Evolutionary conservation across 75 land plant species (phyloP).

Genomic region (Cupressus sempervirens): DNA sequence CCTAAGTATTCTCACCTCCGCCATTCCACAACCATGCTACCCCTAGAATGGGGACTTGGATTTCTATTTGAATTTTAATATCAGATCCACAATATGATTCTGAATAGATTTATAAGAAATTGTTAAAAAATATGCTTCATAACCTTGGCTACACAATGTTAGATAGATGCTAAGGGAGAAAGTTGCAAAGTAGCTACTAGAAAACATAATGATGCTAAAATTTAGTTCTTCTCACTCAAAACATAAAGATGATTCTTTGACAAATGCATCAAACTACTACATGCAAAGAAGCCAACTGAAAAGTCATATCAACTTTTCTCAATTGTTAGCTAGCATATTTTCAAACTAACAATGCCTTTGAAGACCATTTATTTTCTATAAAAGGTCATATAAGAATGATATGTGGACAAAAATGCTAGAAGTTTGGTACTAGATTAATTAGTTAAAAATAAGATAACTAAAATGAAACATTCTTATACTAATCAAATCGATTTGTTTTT

Average conservation of each 20-base stretch:
- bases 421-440: not conserved
- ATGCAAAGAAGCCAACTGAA: not conserved
- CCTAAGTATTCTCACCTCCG: too few relatives aligned
- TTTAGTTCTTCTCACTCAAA: not conserved
- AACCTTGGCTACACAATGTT: not conserved
- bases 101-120: not conserved
- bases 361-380: too few relatives aligned
- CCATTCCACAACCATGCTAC: too few relatives aligned
- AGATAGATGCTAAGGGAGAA: not conserved
- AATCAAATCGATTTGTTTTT: not conserved
- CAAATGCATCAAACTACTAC: not conserved
- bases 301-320: not conserved
- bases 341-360: not conserved
- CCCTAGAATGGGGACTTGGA: too few relatives aligned
- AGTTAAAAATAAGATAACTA: not conserved
- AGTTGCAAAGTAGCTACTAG: not conserved
- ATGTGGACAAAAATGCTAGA: not conserved
- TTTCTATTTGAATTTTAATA: too few relatives aligned
- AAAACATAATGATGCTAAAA: not conserved
- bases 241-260: not conserved
- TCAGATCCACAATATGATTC: not conserved
- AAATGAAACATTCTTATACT: not conserved
- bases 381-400: not conserved
- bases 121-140: not conserved
- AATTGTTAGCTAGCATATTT: not conserved